Base-by-base conservation (phyloP, 257 asterid species). In the Linaria vulgaris region DNA sequence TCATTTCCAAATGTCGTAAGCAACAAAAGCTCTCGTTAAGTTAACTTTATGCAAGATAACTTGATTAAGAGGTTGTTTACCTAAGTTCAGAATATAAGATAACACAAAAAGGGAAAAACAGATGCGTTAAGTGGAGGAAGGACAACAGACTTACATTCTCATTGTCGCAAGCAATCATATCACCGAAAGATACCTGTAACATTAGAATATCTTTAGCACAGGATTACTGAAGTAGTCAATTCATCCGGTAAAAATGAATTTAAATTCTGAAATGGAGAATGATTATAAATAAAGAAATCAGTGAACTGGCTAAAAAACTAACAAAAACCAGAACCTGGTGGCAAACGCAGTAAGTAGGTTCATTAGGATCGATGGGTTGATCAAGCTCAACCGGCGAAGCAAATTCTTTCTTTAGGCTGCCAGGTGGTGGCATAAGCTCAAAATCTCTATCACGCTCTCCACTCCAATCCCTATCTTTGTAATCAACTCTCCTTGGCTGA, bases 151-250 rank as follows among this genome's bases (percentile, higher is more conserved):
- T 74, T 76, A 91, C 96, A 34, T 82, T 85, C 72, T 94, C 97
- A 77, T 94, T 94, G 89, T 94, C 99, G 38, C 99, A 94, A 50
- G 99, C 97, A 80, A 94, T 94, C 99, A 94, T 94, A 79, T 94
- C 97, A 58, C 99, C 97, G 60, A 87, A 94, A 46, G 97, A 94
- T 8, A 90, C 95, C 96, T 88, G 96, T 56, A 72, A 45, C 49
- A 73, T 61, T 57, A 50, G 66, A 71, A 69, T 17, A 49, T 19
- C 37, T 37, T 41, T 57, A 70, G 68, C 41, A 71, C 34, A 47
- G 6, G 10, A 34, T 8, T 34, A 34, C 10, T 8, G 10, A 44
- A 25, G 54, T 46, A 34, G 63, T 44, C 63, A 54, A 61, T 8
- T 55, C 25, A 69, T 71, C 51, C 47, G 9, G 48, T 27, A 47